phyloP scores from a whole-genome alignment of 805 yeast genomes.

The Priceomyces melissophilus region DNA sequence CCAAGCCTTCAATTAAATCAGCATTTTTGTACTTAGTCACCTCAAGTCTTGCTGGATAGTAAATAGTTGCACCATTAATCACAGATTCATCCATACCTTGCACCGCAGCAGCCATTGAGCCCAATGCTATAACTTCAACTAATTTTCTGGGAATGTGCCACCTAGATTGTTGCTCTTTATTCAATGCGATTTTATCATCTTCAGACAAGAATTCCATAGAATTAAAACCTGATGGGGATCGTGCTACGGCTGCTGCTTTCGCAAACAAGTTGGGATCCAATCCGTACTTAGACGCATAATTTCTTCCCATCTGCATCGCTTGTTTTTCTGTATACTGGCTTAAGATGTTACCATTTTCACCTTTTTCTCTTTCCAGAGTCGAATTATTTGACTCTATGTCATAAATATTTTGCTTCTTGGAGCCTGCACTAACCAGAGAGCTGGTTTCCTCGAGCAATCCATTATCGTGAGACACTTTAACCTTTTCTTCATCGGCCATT shows the following conservation, averaged over 20 bases:
- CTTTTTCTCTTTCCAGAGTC: slow-evolving; percentile 13
- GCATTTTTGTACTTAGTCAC: slow-evolving; percentile 34
- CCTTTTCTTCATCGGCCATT: slow-evolving; percentile 13
- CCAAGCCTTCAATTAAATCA: slow-evolving; percentile 57
- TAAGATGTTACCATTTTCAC: slow-evolving; percentile 43
- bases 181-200: slow-evolving; percentile 45
- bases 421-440: slow-evolving; percentile 6
- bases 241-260: slow-evolving; percentile 57
- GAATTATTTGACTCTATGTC: slow-evolving; percentile 16
- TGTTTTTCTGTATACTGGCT: slow-evolving; percentile 58
- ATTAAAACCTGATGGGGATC: slow-evolving; percentile 54
- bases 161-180: slow-evolving; percentile 43
- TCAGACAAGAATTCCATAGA: slow-evolving; percentile 49
- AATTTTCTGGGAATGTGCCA: slow-evolving; percentile 49
- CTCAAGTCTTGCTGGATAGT: slow-evolving; percentile 55
- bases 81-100: slow-evolving; percentile 79
- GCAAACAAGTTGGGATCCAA: slow-evolving; percentile 60
- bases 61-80: slow-evolving; percentile 62
- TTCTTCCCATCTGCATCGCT: slow-evolving; percentile 67
- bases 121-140: slow-evolving; percentile 51
- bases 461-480: slow-evolving; percentile 2
- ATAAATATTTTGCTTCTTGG: slow-evolving; percentile 6
- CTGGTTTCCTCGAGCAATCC: slow-evolving; percentile 12
- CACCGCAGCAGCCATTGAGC: slow-evolving; percentile 67
- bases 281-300: slow-evolving; percentile 54